A percentile compares a stretch with the other conserved stretches of the same genome.
phyloP scores from a whole-genome alignment of 352 stramenopile genomes.

The Elongisporangium anandrum region DNA sequence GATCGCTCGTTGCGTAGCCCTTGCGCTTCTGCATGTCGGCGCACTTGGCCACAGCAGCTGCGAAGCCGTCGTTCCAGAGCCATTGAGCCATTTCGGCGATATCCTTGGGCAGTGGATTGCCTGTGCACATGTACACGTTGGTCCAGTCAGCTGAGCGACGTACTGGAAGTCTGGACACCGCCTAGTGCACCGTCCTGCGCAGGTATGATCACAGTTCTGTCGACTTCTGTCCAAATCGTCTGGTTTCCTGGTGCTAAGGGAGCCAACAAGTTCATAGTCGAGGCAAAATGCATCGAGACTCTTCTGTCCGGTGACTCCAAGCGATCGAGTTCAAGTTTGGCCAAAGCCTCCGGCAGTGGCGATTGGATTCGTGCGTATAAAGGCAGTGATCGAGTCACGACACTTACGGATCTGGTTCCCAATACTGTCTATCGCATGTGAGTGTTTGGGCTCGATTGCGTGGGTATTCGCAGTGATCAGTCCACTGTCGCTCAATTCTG shows the following conservation, averaged over 20 bases:
- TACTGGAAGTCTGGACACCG: conserved; percentile 66
- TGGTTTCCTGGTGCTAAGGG: conserved; percentile 80
- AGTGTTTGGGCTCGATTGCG: conserved; percentile 76
- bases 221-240: conserved; percentile 53
- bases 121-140: conserved; percentile 90
- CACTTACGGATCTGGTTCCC: conserved; percentile 55
- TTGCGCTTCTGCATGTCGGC: conserved; percentile 83
- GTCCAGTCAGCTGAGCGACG: conserved; percentile 75
- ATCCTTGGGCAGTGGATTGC: conserved; percentile 84
- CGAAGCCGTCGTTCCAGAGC: conserved; percentile 85
- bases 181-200: conserved; percentile 50
- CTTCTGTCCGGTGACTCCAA: conserved; percentile 13
- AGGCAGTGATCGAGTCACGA: conserved; percentile 61
- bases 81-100: conserved; percentile 79
- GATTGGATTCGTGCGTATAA: conserved; percentile 82
- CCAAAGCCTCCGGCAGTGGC: conserved; percentile 2
- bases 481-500: conserved; percentile 79
- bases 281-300: conserved; percentile 71
- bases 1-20: conserved; percentile 84
- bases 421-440: conserved; percentile 85
- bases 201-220: conserved; percentile 48
- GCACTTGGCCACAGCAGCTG: conserved; percentile 59
- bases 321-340: no score
- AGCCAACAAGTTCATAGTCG: conserved; percentile 65
- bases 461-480: conserved; percentile 53